Evolutionary conservation across 164 flowering plant species (phyloP).

Genomic region (Taxillus chinensis): DNA sequence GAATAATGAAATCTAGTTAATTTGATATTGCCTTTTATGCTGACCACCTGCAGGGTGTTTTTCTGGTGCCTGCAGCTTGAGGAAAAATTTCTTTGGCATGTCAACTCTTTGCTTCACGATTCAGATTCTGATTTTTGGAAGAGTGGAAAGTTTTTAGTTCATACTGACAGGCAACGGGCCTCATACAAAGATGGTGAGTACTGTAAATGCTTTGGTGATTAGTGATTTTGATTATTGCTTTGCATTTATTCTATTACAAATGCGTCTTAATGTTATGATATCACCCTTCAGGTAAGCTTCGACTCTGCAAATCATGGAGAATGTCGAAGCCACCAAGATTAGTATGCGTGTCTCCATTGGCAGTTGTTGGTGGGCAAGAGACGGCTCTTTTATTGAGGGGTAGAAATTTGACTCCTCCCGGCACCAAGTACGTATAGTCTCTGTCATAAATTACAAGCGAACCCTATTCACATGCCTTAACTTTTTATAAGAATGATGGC

Average conservation of each 20-base stretch:
- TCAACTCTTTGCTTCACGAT: slow-evolving; percentile 38
- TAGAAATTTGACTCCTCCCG: slow-evolving; percentile 45
- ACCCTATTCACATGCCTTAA: background rate
- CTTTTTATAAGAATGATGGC: background rate
- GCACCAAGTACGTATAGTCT: slow-evolving; percentile 50
- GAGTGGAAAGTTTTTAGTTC: slow-evolving; percentile 63
- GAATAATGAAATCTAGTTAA: background rate
- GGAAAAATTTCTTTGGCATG: slow-evolving; percentile 38
- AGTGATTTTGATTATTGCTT: background rate
- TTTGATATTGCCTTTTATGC: slow-evolving; percentile 6
- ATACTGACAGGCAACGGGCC: slow-evolving; percentile 50
- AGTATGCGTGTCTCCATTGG: slow-evolving; percentile 70
- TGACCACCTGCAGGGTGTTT: slow-evolving; percentile 18
- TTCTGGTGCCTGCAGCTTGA: slow-evolving; percentile 47
- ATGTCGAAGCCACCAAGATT: slow-evolving; percentile 64
- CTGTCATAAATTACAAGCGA: background rate
- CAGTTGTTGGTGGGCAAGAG: slow-evolving; percentile 66
- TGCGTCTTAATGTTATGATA: background rate
- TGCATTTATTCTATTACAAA: background rate
- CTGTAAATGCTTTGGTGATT: background rate
- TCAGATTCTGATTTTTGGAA: slow-evolving; percentile 62
- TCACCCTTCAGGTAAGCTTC: slow-evolving; percentile 50
- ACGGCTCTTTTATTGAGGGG: slow-evolving; percentile 61
- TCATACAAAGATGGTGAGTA: slow-evolving; percentile 66
- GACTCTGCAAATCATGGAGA: slow-evolving; percentile 60